Evolutionary conservation across 495 filamentous ascomycete species (phyloP), one percentile per base, ranked within the genome.

Genomic region (Aspergillus funiculosus): DNA sequence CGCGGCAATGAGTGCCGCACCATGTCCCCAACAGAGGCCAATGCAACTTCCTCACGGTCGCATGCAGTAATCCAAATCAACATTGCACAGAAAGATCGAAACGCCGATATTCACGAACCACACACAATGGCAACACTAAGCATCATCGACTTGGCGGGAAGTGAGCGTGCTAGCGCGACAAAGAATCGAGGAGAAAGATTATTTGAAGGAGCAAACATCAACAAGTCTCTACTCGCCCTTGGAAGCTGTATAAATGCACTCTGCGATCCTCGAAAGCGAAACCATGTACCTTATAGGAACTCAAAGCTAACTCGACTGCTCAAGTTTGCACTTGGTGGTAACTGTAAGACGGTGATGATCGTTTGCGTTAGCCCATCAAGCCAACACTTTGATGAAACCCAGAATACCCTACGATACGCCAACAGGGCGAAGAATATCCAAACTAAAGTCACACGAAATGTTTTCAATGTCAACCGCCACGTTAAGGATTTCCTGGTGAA

Each of bases 341-440:
- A 99, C 61, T 99, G 92, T 72, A 90, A 87, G 70, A 99, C 92
- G 8, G 92, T 99, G 56, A 99, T 99, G 92, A 99, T 99, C 57
- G 92, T 99, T 24, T 99, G 92, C 57, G 89, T 97, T 39, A 95
- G 89, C 57, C 92, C 92, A 10, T 95, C 89, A 6, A 97, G 92
- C 60, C 83, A 86, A 29, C 92, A 99, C 65, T 99, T 94, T 59
- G 92, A 99, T 59, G 92, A 99, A 59, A 99, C 92, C 0, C 92
- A 99, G 53, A 99, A 99, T 58, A 99, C 92, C 2, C 71, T 99
- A 11, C 87, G 94, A 54, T 99, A 99, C 62, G 92, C 92, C 42
- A 96, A 99, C 63, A 75, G 92, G 48, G 92, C 92, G 17, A 99
- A 99, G 77, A 99, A 99, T 60, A 99, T 99, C 59, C 94, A 99